Evolutionary conservation across 805 yeast species (phyloP), one percentile per base, ranked within the genome.

Genomic region (Candida tammaniensis): DNA sequence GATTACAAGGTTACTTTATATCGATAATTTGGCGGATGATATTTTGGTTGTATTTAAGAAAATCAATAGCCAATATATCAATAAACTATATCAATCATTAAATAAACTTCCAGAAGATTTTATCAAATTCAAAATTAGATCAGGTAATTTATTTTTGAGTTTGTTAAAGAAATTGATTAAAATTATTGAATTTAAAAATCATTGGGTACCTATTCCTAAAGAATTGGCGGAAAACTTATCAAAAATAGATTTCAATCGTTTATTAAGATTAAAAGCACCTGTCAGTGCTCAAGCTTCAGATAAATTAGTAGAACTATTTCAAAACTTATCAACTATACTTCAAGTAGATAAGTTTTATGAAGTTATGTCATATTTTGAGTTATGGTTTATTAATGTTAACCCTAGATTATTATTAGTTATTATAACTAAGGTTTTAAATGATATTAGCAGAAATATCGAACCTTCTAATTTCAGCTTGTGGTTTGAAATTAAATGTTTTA

Each of bases 401-500:
- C 78, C 88, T 1, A 63, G 79, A 36, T 52, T 78, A 31, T 76
- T 80, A 45, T 47, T 79, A 14, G 56, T 81, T 31, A 67, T 76
- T 30, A 57, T 74, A 28, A 73, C 74, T 30, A 70, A 78, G 8
- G 48, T 80, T 7, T 59, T 79, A 31, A 78, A 83, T 5, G 67
- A 78, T 10, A 74, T 82, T 13, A 57, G 80, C 25, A 62, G 86
- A 40, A 59, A 76, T 36, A 64, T 64, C 16, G 78, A 79, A 2
- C 79, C 78, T 6, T 69, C 70, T 27, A 72, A 81, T 2, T 80
- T 83, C 51, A 79, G 78, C 7, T 74, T 78, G 2, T 84, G 91
- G 91, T 82, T 87, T 86, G 69, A 76, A 27, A 64, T 82, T 3
- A 64, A 84, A 36, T 78, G 87, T 52, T 84, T 91, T 88, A 62